Percentiles rank a stretch among this genome's conserved stretches.
These are phyloP conservation scores for Thinopyrum obtusiflorum DNA, from an alignment of 202 grass and related monocot species.

Conservation along the genomic window DNA sequence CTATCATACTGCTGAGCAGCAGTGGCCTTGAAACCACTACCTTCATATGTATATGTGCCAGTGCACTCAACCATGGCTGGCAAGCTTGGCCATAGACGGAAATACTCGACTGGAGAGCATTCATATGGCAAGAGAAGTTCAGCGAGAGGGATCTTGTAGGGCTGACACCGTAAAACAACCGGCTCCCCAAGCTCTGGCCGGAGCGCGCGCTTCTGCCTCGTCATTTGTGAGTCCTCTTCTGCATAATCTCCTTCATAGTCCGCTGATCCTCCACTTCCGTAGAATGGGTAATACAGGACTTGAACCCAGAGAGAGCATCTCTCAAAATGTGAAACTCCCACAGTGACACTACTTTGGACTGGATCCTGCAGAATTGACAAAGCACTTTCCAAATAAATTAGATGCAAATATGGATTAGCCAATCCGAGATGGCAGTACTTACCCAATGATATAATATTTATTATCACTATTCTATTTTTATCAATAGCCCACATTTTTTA, in stretches of 20 bases:
- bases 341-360: slow-evolving; percentile 86
- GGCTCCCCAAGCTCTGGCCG: slow-evolving; percentile 86
- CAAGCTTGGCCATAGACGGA: slow-evolving; percentile 93
- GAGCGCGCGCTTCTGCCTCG: slow-evolving; percentile 62
- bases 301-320: slow-evolving; percentile 97
- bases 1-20: slow-evolving; percentile 93
- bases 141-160: slow-evolving; percentile 84
- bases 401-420: not conserved
- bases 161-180: slow-evolving; percentile 83
- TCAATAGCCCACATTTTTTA: slow-evolving; percentile 14
- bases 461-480: slow-evolving; percentile 4
- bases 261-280: slow-evolving; percentile 56
- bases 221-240: slow-evolving; percentile 89
- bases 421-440: not conserved
- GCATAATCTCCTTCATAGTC: slow-evolving; percentile 91
- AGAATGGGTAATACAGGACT: slow-evolving; percentile 94
- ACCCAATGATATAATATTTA: not conserved
- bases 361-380: slow-evolving; percentile 67
- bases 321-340: slow-evolving; percentile 98
- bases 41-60: slow-evolving; percentile 82
- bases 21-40: slow-evolving; percentile 98
- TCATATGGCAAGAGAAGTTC: slow-evolving; percentile 92
- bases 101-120: slow-evolving; percentile 93
- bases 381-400: not conserved
- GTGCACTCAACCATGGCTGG: slow-evolving; percentile 89